Conservation (phyloP, 345 rosid genomes). For the Balakata baccata region DNA sequence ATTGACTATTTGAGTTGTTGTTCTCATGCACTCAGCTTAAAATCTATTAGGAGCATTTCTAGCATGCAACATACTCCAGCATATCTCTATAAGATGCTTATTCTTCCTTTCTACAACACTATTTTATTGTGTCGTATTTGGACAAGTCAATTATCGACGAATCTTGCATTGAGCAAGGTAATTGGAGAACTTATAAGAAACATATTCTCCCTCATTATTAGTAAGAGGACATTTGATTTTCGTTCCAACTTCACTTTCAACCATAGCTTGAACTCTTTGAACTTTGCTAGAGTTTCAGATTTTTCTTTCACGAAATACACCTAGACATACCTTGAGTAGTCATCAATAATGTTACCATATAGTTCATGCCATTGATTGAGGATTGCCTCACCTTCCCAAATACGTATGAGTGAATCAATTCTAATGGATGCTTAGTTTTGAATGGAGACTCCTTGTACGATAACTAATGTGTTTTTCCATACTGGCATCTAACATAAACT, state of each 20-base stretch:
- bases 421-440: too few species aligned
- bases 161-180: not conserved
- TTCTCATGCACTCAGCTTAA: constrained; percentile 6
- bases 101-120: not conserved
- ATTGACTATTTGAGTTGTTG: not conserved
- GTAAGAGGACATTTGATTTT: not conserved
- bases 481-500: too few species aligned
- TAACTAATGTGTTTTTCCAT: too few species aligned
- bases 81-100: not conserved
- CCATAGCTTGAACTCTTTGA: not conserved
- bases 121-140: not conserved
- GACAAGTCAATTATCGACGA: not conserved
- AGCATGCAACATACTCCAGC: not conserved
- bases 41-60: not conserved
- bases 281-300: not conserved
- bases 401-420: too few species aligned
- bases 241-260: not conserved
- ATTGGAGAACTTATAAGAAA: not conserved
- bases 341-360: not conserved
- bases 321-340: not conserved
- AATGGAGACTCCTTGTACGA: too few species aligned
- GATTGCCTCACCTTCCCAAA: not conserved
- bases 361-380: not conserved
- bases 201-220: not conserved
- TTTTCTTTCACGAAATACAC: not conserved